Evolutionary conservation across 2,329 filamentous ascomycete species (phyloP).

Genomic region (Microcera coccophila): DNA sequence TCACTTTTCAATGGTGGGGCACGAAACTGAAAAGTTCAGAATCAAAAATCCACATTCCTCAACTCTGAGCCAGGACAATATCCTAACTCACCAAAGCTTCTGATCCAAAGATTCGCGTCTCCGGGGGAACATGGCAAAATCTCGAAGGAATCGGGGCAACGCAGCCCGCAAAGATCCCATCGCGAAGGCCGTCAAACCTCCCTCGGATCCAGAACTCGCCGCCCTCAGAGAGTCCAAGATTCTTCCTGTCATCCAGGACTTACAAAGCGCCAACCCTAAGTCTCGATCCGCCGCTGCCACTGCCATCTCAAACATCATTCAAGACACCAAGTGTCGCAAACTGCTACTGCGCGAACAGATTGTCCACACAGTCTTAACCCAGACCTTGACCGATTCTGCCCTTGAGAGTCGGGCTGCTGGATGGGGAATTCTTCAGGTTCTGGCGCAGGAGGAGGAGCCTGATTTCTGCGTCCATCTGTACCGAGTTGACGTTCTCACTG

Average conservation of each 20-base stretch:
- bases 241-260: constrained; percentile 57
- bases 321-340: constrained; percentile 60
- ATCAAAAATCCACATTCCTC: constrained; percentile 6
- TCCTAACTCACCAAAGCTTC: neutral
- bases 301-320: constrained; percentile 59
- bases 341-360: constrained; percentile 63
- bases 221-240: constrained; percentile 61
- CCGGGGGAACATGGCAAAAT: constrained; percentile 52
- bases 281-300: constrained; percentile 56
- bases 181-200: constrained; percentile 56
- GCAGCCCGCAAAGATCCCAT: constrained; percentile 50
- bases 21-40: constrained; percentile 6
- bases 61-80: neutral
- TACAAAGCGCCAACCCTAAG: constrained; percentile 57
- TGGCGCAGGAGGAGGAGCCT: constrained; percentile 60
- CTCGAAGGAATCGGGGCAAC: constrained; percentile 50
- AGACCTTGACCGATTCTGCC: constrained; percentile 60
- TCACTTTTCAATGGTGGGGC: constrained; percentile 9
- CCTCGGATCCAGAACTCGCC: constrained; percentile 59
- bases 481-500: constrained; percentile 57
- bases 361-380: constrained; percentile 58
- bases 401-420: constrained; percentile 62
- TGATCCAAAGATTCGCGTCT: neutral
- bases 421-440: constrained; percentile 62
- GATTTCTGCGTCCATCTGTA: constrained; percentile 66